Base-by-base conservation (phyloP, 164 flowering plant genomes). In the Litsea cubeba region DNA sequence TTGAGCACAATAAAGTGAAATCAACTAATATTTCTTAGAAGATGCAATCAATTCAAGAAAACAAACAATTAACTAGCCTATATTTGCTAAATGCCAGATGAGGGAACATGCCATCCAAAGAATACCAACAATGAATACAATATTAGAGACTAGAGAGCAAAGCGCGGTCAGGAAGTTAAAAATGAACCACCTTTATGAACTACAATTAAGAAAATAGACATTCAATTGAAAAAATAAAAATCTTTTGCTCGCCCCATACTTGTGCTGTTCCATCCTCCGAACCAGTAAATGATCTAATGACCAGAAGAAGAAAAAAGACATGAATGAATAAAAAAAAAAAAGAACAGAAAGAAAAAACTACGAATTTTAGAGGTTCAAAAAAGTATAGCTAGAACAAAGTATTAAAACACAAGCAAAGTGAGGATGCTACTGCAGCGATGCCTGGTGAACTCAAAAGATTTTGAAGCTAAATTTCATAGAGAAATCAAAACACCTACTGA, bases 261-360 rank as follows among this genome's bases (percentile, higher is more conserved):
- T 95, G 76, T 72, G 90, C 91, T 28, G 97, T 92, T 68, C 98
- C 97, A 84, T 95, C 99, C 82, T 95, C 99, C 69, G 99, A 93
- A 77, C 98, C 97, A 76, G 99, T 95, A 72, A 72, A 95, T 80
- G 60, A 95, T 85, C 99, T 95, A 89, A 70, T 76, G 73, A 65
- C 26, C 76, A 72, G 32, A 30, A 72, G 23, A 75, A n/a, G n/a
- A 66, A 50, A 70, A 71, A 20, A 54, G 0, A 14, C n/a, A 54
- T 17, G 17, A 15, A 54, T 54, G n/a, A 54, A 54, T 7, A 54
- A 18, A 18, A 30, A 30, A 30, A 30, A 30, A 30, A 30, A 30
- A n/a, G n/a, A n/a, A n/a, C n/a, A n/a, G 26, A 3, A 30, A 30
- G 32, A 18, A 15, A 4, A 54, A 3, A 54, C 20, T 54, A 54